Conservation (phyloP, 2,329 filamentous ascomycete genomes). For the Hypoxylon sp. region DNA sequence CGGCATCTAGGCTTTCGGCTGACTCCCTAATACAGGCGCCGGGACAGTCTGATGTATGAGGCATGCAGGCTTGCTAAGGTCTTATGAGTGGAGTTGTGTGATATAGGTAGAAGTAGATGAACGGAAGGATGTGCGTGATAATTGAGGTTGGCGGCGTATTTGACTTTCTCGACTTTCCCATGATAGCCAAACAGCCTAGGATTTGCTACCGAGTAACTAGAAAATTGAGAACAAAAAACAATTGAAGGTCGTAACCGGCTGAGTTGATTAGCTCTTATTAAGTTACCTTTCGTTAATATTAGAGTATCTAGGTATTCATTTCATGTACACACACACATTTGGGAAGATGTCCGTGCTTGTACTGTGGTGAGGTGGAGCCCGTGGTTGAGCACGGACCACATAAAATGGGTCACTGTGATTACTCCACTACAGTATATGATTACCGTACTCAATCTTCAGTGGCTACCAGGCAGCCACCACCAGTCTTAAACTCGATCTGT, state of each 20-base stretch:
- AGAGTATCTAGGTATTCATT: too few relatives aligned
- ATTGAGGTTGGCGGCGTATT: background rate
- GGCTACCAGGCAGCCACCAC: slow-evolving; percentile 3
- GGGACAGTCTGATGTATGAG: background rate
- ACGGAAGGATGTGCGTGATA: background rate
- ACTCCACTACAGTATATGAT: background rate
- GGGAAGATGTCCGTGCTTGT: too few relatives aligned
- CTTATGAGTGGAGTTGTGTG: background rate
- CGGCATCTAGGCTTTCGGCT: slow-evolving; percentile 6
- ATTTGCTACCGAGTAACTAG: background rate
- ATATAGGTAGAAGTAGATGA: background rate
- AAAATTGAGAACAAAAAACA: too few relatives aligned
- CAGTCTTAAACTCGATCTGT: slow-evolving; percentile 25
- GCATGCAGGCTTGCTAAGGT: background rate
- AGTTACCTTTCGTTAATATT: too few relatives aligned
- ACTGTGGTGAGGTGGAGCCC: too few relatives aligned
- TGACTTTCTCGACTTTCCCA: too few relatives aligned
- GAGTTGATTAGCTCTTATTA: too few relatives aligned
- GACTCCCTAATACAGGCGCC: slow-evolving; percentile 19
- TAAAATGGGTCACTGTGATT: background rate
- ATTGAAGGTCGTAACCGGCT: too few relatives aligned
- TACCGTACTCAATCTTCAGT: slow-evolving; percentile 27
- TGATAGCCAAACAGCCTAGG: background rate
- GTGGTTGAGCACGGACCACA: background rate
- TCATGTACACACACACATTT: too few relatives aligned